A percentile compares a stretch with the other conserved stretches of the same genome.
Conservation (phyloP, 805 yeast species). For the Teunomyces atbi region DNA sequence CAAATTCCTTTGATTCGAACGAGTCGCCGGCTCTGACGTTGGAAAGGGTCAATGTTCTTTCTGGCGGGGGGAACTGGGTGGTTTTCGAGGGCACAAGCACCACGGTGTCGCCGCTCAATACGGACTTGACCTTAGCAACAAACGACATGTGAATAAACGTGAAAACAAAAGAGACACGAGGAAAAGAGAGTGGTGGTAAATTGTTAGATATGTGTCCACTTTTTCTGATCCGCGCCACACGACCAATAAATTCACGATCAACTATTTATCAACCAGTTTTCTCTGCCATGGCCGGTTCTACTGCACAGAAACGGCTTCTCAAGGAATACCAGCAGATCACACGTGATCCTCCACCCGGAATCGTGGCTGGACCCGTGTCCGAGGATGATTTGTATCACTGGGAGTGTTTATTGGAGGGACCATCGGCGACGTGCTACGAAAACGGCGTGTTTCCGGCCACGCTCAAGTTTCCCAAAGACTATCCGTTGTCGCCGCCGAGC, state of each 20-base stretch:
- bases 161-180: neutral
- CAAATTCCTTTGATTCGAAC: constrained; percentile 58
- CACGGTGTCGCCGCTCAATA: constrained; percentile 68
- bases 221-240: too few relatives aligned
- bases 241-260: too few relatives aligned
- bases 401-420: constrained; percentile 86
- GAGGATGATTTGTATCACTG: constrained; percentile 74
- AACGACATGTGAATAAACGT: constrained; percentile 12
- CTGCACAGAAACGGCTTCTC: constrained; percentile 84
- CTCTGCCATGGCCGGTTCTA: constrained; percentile 33
- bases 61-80: constrained; percentile 46
- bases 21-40: constrained; percentile 60
- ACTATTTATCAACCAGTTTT: neutral
- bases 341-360: constrained; percentile 90
- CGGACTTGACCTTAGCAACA: constrained; percentile 65
- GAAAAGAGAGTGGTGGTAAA: neutral
- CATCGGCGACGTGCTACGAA: constrained; percentile 79
- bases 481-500: constrained; percentile 80
- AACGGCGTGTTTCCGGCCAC: constrained; percentile 84
- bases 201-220: neutral
- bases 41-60: constrained; percentile 63
- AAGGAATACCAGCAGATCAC: constrained; percentile 87
- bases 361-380: constrained; percentile 84
- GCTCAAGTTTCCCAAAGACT: constrained; percentile 70
- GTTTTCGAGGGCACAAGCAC: constrained; percentile 52